These are phyloP conservation scores for Yarrowia porcina DNA, from an alignment of 805 yeast genomes.

Conservation along the genomic window DNA sequence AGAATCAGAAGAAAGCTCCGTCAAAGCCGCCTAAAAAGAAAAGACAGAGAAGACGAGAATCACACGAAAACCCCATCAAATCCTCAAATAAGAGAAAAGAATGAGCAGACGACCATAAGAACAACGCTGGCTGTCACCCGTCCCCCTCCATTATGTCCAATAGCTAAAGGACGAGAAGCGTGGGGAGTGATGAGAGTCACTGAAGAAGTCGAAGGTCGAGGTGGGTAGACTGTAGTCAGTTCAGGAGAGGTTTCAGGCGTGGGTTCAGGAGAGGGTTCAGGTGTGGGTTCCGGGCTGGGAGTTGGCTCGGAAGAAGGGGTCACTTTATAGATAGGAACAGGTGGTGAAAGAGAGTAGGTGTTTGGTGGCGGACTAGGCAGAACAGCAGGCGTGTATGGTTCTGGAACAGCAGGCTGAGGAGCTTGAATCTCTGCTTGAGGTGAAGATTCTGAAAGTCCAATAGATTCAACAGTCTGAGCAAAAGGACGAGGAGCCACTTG, in stretches of 20 bases:
- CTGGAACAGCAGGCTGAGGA: not conserved
- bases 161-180: not conserved
- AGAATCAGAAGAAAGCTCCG: no score
- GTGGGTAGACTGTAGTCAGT: not conserved
- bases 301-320: not conserved
- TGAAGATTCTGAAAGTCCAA: not conserved
- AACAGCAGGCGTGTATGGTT: not conserved
- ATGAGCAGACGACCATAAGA: no score
- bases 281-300: not conserved
- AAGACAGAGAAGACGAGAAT: no score
- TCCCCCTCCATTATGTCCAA: not conserved
- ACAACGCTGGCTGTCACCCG: not conserved
- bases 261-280: not conserved
- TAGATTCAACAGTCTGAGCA: not conserved
- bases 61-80: no score
- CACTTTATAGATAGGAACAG: not conserved
- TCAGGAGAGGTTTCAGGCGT: not conserved
- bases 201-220: not conserved
- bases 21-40: no score
- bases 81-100: no score
- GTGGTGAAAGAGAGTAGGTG: not conserved
- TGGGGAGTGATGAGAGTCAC: not conserved
- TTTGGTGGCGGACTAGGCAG: not conserved
- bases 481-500: not conserved
- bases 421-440: not conserved